Conservation (phyloP, 768 basidiomycete species). For the Coprinopsis sp. region DNA sequence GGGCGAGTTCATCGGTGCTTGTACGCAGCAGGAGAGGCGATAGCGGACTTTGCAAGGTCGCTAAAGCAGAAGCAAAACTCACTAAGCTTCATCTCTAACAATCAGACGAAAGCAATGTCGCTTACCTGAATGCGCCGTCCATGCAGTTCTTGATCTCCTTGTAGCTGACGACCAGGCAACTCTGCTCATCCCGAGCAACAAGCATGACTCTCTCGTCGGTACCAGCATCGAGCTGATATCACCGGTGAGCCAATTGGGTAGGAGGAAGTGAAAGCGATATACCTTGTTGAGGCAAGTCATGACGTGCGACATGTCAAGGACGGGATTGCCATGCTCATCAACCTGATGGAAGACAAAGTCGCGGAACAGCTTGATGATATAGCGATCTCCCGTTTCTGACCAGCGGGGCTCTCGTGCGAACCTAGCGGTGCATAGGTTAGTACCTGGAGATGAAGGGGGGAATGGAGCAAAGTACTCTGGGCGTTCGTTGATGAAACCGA, state of each 20-base stretch:
- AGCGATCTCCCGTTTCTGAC: conserved; percentile 98
- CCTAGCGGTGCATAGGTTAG: conserved; percentile 34
- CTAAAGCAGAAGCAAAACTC: conserved; percentile 25
- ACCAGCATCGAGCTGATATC: conserved; percentile 77
- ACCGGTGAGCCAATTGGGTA: neutral
- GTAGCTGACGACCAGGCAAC: conserved; percentile 90
- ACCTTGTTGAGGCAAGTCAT: conserved; percentile 93
- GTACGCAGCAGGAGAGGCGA: conserved; percentile 9
- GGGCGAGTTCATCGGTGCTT: conserved; percentile 5
- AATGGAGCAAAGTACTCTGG: conserved; percentile 68
- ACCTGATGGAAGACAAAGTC: conserved; percentile 99
- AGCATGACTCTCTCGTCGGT: conserved; percentile 95
- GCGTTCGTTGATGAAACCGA: conserved; percentile 99
- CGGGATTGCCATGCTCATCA: conserved; percentile 83
- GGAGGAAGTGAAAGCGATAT: conserved; percentile 14
- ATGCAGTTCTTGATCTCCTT: conserved; percentile 86
- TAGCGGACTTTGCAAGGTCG: conserved; percentile 41
- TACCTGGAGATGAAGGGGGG: neutral
- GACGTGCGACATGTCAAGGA: conserved; percentile 88
- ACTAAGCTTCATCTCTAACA: neutral
- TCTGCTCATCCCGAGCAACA: conserved; percentile 92
- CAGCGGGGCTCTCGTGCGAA: conserved; percentile 94
- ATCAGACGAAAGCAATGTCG: conserved; percentile 11
- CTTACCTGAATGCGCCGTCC: conserved; percentile 78
- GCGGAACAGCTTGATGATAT: conserved; percentile 96